A percentile compares a stretch with the other conserved stretches of the same genome.
Conservation (phyloP, 176 grass and related monocot genomes). For the Pharus latifolius region DNA sequence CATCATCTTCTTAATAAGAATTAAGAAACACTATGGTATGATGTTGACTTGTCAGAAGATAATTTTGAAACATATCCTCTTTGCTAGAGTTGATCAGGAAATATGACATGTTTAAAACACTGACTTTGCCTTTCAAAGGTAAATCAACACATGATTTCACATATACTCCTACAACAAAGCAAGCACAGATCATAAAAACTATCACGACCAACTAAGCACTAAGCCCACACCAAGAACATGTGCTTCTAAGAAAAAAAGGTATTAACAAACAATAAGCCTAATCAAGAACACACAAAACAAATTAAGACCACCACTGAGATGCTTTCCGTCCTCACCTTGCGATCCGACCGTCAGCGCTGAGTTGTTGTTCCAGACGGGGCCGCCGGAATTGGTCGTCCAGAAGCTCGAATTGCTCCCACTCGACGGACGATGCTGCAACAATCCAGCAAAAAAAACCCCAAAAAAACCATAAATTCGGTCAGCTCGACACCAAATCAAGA, state of each 20-base stretch:
- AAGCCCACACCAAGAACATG: neutral
- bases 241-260: neutral
- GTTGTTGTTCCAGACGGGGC: slow-evolving; percentile 83
- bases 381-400: slow-evolving; percentile 84
- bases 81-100: neutral
- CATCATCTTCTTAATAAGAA: neutral
- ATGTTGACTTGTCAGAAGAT: neutral
- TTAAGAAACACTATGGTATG: neutral
- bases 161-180: neutral
- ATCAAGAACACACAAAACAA: neutral
- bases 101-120: neutral
- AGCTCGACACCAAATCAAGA: neutral
- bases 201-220: neutral
- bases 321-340: slow-evolving; percentile 17
- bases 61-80: neutral
- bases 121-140: neutral
- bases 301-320: neutral
- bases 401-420: slow-evolving; percentile 41
- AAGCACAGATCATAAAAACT: neutral
- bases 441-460: neutral
- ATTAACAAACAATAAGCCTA: neutral
- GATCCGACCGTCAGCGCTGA: slow-evolving; percentile 54
- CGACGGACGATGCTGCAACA: slow-evolving; percentile 41
- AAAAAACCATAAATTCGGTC: neutral
- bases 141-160: neutral